Percentiles rank a stretch among this genome's conserved stretches.
Conservation (phyloP, 768 basidiomycete genomes). For the Pleurotus pulmonarius region DNA sequence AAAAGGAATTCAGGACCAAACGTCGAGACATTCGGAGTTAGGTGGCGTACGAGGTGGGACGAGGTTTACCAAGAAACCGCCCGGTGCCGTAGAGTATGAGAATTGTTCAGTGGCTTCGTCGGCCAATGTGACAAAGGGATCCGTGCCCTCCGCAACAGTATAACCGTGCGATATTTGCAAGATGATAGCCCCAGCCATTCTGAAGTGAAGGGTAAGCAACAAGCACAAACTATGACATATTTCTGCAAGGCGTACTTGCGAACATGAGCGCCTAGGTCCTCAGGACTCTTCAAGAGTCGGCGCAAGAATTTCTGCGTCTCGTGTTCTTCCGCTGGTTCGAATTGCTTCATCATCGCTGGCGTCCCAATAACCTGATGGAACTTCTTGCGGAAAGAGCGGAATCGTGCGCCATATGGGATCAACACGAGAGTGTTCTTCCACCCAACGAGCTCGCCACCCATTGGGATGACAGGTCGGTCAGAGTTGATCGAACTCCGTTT, state of each 20-base stretch:
- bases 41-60: constrained; percentile 37
- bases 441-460: constrained; percentile 28
- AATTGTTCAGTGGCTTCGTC: constrained; percentile 36
- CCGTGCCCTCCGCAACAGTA: constrained; percentile 31
- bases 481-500: constrained; percentile 52
- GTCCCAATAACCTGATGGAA: constrained; percentile 40
- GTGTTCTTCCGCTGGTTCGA: constrained; percentile 32
- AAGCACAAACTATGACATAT: neutral
- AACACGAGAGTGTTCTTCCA: constrained; percentile 31
- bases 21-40: no score
- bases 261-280: constrained; percentile 28
- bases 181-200: constrained; percentile 41
- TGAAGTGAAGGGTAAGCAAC: constrained; percentile 8
- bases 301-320: constrained; percentile 38
- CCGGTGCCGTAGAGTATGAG: constrained; percentile 35
- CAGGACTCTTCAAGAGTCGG: constrained; percentile 29
- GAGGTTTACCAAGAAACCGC: constrained; percentile 45
- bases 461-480: constrained; percentile 42
- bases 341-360: constrained; percentile 29
- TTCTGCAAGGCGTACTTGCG: constrained; percentile 25
- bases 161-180: constrained; percentile 43
- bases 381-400: constrained; percentile 35
- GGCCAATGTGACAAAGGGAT: constrained; percentile 35
- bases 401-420: constrained; percentile 33
- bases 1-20: neutral